phyloP scores from a whole-genome alignment of 2,329 filamentous ascomycete genomes.

The Phoma sp. region DNA sequence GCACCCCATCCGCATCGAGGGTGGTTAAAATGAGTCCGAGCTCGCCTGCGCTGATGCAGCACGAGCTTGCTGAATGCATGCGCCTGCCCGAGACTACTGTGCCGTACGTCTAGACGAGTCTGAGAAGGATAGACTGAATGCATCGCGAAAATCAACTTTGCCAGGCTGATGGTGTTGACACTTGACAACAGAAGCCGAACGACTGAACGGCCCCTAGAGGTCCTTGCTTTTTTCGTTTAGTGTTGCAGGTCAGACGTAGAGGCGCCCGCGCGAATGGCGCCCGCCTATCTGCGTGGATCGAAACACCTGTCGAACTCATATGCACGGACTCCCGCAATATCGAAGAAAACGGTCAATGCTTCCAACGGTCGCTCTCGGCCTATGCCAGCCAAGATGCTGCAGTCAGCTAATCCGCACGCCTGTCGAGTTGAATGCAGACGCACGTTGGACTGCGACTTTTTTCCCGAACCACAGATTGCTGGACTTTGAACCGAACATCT shows the following conservation, averaged over 20 bases:
- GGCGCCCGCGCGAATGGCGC: background rate
- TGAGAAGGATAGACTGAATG: background rate
- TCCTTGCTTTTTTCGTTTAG: conserved; percentile 5
- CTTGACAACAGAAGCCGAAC: background rate
- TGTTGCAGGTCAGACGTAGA: conserved; percentile 6
- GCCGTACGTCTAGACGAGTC: conserved; percentile 7
- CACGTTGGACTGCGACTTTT: background rate
- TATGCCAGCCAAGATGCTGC: background rate
- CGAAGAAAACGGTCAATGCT: conserved; percentile 1
- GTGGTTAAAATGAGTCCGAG: conserved; percentile 6
- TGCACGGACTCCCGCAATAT: conserved; percentile 18
- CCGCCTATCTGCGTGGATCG: conserved; percentile 5
- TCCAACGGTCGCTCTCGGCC: background rate
- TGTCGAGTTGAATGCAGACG: background rate
- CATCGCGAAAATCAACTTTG: background rate
- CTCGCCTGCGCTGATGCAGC: conserved; percentile 15
- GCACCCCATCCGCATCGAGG: conserved; percentile 13
- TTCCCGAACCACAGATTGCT: background rate
- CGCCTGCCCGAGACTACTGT: conserved; percentile 5
- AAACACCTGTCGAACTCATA: background rate
- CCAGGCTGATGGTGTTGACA: background rate
- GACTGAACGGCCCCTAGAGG: background rate
- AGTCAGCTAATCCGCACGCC: background rate
- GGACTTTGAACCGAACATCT: background rate
- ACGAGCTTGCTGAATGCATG: conserved; percentile 18